Evolutionary conservation across 768 basidiomycete species (phyloP), one percentile per base, ranked within the genome.

Genomic region (Phaeolepiota aurea): DNA sequence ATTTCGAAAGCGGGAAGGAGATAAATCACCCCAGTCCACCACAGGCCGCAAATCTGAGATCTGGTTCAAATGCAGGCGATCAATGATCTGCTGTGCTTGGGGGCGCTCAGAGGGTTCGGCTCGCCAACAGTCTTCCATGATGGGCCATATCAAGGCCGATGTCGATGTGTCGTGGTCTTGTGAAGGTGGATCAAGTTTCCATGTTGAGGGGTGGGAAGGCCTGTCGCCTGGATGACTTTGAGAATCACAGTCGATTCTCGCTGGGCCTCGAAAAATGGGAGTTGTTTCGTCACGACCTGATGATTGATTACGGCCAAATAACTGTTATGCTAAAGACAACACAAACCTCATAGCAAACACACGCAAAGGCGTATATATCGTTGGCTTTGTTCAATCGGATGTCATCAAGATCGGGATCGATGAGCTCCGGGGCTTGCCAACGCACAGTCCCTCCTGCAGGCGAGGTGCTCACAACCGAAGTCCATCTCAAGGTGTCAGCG

Each of bases 251-350:
- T 45, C 3, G 43, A 34, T 14, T 49, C 54, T 3, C 47, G 47
- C n/a, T 36, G 38, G 7, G 41, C 32, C 25, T 55, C 47, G 31
- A 42, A 41, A 40, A 55, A 57, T 3, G 56, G 56, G 9, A 54
- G 37, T 5, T 44, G 43, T 12, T 47, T 53, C 1, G 53, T 51
- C 15, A 49, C 48, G 12, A 54, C 44, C 52, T 52, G 30, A 15
- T 16, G 16, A 11, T 16, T 11, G 16, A 13, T 13, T 11, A 36
- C 11, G 20, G 11, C 34, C 13, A 36, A 18, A 18, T 36, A 13
- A 15, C 12, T 12, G 20, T 11, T 36, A 2, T 36, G 14, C 34
- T 12, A 16, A 36, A 12, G 16, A n/a, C 11, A 16, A 12, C 11
- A 3, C 13, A 12, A 3, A 44, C 45, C 45, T 47, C 45, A 18